A percentile compares a stretch with the other conserved stretches of the same genome.
These are phyloP conservation scores for Russula sp. DNA, from an alignment of 768 basidiomycete genomes.

Conservation along the genomic window DNA sequence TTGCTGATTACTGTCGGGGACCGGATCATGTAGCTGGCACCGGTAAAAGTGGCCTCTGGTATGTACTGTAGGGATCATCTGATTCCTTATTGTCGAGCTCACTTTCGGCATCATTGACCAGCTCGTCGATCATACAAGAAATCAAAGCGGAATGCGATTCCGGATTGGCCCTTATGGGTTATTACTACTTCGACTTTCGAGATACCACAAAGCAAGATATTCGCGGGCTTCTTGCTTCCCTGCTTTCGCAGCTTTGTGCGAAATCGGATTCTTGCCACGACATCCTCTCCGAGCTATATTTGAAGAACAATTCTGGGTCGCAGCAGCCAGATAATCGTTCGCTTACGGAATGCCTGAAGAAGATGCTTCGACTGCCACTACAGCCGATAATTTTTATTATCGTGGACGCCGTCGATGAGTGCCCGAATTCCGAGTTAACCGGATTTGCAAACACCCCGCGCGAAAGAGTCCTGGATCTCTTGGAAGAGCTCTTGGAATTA, in stretches of 20 bases:
- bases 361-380: neutral
- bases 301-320: neutral
- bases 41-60: neutral
- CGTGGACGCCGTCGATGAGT: slow-evolving; percentile 17
- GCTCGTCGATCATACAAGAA: slow-evolving; percentile 1
- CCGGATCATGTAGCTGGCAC: neutral
- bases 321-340: neutral
- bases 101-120: neutral
- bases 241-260: slow-evolving; percentile 1
- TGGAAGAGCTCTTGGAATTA: neutral
- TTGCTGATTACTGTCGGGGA: neutral
- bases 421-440: neutral
- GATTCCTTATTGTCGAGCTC: neutral
- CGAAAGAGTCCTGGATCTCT: neutral
- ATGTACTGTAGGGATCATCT: neutral
- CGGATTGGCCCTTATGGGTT: neutral
- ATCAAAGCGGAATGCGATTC: neutral
- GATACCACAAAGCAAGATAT: neutral
- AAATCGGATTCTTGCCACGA: neutral
- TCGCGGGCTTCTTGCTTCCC: neutral
- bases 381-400: neutral
- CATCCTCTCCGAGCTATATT: neutral
- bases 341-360: neutral
- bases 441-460: neutral
- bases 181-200: neutral